Conservation (phyloP, 192 early-diverging fungal genomes). For the Gigaspora rosea region DNA sequence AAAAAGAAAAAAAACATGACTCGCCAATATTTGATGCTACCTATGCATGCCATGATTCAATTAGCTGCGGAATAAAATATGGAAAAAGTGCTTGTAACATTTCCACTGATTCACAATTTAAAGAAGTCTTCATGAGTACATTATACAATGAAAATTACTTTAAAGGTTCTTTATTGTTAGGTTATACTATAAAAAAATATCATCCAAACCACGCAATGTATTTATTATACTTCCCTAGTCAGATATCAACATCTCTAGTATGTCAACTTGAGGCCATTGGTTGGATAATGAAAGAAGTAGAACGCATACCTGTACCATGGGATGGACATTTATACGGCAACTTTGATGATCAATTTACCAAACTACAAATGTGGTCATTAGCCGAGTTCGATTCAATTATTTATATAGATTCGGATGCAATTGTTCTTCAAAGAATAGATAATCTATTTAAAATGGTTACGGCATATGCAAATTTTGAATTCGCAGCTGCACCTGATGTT, state of each 20-base stretch:
- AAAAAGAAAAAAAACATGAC: background rate
- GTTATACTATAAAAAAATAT: constrained; percentile 17
- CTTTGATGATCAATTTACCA: constrained; percentile 11
- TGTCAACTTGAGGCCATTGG: background rate
- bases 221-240: background rate
- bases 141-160: constrained; percentile 12
- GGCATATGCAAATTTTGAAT: background rate
- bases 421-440: background rate
- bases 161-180: background rate
- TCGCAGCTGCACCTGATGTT: constrained; percentile 7
- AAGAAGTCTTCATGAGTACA: background rate
- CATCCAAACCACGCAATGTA: constrained; percentile 22
- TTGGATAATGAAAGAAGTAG: background rate
- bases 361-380: constrained; percentile 16
- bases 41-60: constrained; percentile 13
- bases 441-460: constrained; percentile 6
- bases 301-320: constrained; percentile 12
- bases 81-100: background rate
- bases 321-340: background rate
- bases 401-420: constrained; percentile 11
- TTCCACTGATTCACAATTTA: background rate
- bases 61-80: background rate
- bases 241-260: background rate
- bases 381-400: constrained; percentile 2
- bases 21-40: background rate